Conservation (phyloP, 306 rosid species). For the Styphnolobium japonicum region DNA sequence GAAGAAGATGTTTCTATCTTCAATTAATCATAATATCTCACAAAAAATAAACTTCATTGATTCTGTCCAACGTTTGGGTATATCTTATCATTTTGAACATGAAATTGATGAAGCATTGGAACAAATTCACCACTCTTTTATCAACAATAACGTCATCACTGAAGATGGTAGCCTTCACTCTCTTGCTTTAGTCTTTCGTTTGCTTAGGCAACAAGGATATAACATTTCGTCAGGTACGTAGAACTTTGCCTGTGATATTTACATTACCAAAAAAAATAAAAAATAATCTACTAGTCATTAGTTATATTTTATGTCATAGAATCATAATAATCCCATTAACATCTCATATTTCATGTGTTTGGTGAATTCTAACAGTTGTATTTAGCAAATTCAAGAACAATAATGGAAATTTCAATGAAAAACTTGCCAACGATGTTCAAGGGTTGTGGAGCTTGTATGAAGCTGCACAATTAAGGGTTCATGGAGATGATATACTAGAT, state of each 20-base stretch:
- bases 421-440: background rate
- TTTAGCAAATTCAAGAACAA: slow-evolving; percentile 36
- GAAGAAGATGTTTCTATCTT: background rate
- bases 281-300: background rate
- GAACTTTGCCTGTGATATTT: background rate
- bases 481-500: slow-evolving; percentile 39
- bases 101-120: slow-evolving; percentile 25
- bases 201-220: slow-evolving; percentile 22
- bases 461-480: slow-evolving; percentile 39
- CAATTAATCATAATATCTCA: background rate
- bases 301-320: background rate
- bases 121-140: background rate
- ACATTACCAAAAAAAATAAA: background rate
- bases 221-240: slow-evolving; percentile 10
- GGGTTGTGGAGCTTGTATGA: slow-evolving; percentile 52
- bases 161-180: background rate
- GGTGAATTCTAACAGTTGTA: slow-evolving; percentile 18
- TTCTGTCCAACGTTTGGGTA: slow-evolving; percentile 39
- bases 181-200: slow-evolving; percentile 34
- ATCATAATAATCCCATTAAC: background rate
- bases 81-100: slow-evolving; percentile 33
- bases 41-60: slow-evolving; percentile 25
- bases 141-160: background rate
- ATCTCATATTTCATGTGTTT: background rate
- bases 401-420: slow-evolving; percentile 30